Evolutionary conservation across 352 stramenopile species (phyloP).

Genomic region (Globisporangium camurandrum): DNA sequence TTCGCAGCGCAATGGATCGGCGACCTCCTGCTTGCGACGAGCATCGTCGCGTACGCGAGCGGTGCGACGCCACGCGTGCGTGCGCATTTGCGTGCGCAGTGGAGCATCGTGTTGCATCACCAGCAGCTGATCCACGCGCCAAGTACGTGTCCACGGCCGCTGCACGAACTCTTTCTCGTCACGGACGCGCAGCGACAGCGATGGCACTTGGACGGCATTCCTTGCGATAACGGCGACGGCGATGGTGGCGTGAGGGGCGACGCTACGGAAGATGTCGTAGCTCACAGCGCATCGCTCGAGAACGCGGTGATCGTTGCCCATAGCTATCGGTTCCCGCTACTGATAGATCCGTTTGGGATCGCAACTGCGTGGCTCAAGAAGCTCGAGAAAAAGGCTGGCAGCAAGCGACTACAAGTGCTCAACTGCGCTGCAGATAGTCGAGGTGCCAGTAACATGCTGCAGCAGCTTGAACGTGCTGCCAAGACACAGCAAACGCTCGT

Average conservation of each 20-base stretch:
- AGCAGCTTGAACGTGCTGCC: constrained; percentile 26
- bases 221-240: no score
- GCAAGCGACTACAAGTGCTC: constrained; percentile 1
- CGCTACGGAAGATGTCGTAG: no score
- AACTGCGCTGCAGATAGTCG: constrained; percentile 5
- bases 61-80: constrained; percentile 13
- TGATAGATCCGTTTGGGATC: constrained; percentile 57
- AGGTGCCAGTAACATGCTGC: constrained; percentile 25
- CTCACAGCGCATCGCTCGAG: constrained; percentile 27
- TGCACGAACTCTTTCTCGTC: constrained; percentile 29
- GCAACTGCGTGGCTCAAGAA: constrained; percentile 44
- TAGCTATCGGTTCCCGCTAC: constrained; percentile 36
- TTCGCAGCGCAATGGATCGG: constrained; percentile 37
- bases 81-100: constrained; percentile 22
- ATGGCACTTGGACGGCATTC: constrained; percentile 39
- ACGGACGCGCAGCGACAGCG: constrained; percentile 21
- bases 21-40: constrained; percentile 59
- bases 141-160: background rate
- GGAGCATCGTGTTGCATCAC: constrained; percentile 23
- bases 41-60: constrained; percentile 37
- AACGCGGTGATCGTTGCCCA: constrained; percentile 32
- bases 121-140: constrained; percentile 27
- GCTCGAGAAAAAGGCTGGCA: constrained; percentile 21
- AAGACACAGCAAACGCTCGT: constrained; percentile 34
- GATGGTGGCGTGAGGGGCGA: no score